These are phyloP conservation scores for Coemansia brasiliensis DNA, from an alignment of 192 early-diverging fungal species.

Conservation along the genomic window DNA sequence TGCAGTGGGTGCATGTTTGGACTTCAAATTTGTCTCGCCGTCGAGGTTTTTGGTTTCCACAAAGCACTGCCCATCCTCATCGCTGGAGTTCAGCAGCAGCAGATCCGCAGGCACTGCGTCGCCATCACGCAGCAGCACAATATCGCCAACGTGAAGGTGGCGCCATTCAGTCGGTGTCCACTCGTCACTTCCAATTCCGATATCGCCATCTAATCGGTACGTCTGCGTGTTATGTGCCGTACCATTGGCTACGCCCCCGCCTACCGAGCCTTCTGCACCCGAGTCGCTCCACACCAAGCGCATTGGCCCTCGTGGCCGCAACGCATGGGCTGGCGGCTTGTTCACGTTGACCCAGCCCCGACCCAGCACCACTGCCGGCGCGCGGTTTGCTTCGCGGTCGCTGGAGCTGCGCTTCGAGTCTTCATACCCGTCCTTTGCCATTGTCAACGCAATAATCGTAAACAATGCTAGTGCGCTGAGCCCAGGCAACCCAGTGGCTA, in stretches of 20 bases:
- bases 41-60: slow-evolving; percentile 99
- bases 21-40: slow-evolving; percentile 97
- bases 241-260: slow-evolving; percentile 10
- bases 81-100: slow-evolving; percentile 81
- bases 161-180: slow-evolving; percentile 81
- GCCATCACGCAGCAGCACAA: slow-evolving; percentile 79
- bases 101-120: slow-evolving; percentile 91
- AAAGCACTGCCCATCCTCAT: slow-evolving; percentile 81
- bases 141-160: slow-evolving; percentile 84
- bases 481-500: slow-evolving; percentile 64
- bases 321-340: slow-evolving; percentile 32
- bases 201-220: slow-evolving; percentile 6
- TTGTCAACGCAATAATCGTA: slow-evolving; percentile 75
- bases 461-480: slow-evolving; percentile 81
- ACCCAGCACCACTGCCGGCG: slow-evolving; percentile 54
- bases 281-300: slow-evolving; percentile 52
- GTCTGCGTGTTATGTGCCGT: not conserved
- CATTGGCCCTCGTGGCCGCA: slow-evolving; percentile 42
- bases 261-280: slow-evolving; percentile 39
- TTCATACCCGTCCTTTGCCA: slow-evolving; percentile 89
- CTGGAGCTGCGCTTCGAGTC: slow-evolving; percentile 84
- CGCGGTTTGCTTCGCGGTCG: slow-evolving; percentile 82
- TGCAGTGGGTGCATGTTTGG: slow-evolving; percentile 66
- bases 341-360: slow-evolving; percentile 68
- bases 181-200: slow-evolving; percentile 22